Base-by-base conservation (phyloP, 1,284 basidiomycete species). In the Malassezia brasiliensis region DNA sequence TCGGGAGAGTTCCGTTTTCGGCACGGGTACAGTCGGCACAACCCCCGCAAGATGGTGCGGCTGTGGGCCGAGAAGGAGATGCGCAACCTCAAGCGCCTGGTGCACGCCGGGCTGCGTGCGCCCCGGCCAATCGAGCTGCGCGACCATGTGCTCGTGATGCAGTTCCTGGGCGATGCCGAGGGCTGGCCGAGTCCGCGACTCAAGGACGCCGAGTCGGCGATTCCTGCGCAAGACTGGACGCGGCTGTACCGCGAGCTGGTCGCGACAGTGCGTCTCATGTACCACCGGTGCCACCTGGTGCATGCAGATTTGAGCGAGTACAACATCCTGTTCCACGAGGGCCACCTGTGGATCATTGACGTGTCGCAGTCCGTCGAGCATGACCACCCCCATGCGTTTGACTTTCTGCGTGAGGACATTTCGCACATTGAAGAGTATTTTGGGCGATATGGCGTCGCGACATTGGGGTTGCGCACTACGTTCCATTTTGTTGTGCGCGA, bases 21-120 rank as follows among this genome's bases (percentile, higher is more conserved):
- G 36, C 83, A 86, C 60, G 93, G 93, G 7, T 98, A 98, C 76
- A 85, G 85, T 63, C 84, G 85, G 48, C 84, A 83, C 63, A 99
- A 98, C 72, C 93, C 94, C 9, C 83, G 94, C 37, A 99, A 99
- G 78, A 98, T 99, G 93, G 93, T 99, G 15, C 82, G 89, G 11
- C 78, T 98, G 7, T 99, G 94, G 94, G 94, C 94, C 0, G 94
- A 98, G 76, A 99, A 99, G 77, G 94, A 99, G 76, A 86, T 96
- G 83, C 83, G 94, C 17, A 99, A 99, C 71, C 77, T 99, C 60
- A 86, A 87, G 69, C 81, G 94, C 10, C 78, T 99, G 44, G 80
- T 82, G 9, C 77, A 83, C 25, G 88, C 88, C 7, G 90, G 87
- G 0, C 82, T 99, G 45, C 80, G 82, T 28, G 88, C 87, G 61